Evolutionary conservation across 1,284 basidiomycete genomes (phyloP).

Genomic region (Pterulicium gracile): DNA sequence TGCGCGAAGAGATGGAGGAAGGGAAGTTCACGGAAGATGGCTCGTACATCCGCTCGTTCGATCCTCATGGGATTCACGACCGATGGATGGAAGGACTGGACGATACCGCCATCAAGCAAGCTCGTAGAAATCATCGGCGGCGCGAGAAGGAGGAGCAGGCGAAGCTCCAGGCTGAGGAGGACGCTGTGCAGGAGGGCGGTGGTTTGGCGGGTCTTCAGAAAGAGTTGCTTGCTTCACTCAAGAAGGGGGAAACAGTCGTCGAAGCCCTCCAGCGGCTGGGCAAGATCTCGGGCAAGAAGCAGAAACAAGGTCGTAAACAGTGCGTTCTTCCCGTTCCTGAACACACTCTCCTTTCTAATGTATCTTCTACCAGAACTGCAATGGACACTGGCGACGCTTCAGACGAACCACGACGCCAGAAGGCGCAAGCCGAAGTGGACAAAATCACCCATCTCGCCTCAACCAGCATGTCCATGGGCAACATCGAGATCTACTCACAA

Average conservation of each 20-base stretch:
- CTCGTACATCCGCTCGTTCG: slow-evolving; percentile 76
- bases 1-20: slow-evolving; percentile 97
- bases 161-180: slow-evolving; percentile 63
- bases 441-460: slow-evolving; percentile 75
- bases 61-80: slow-evolving; percentile 89
- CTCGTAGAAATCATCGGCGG: slow-evolving; percentile 57
- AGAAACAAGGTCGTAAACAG: slow-evolving; percentile 27
- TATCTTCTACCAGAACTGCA: slow-evolving; percentile 1
- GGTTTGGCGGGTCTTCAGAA: slow-evolving; percentile 62
- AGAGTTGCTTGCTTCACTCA: slow-evolving; percentile 62
- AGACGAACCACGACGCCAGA: no score
- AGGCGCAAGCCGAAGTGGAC: slow-evolving; percentile 44
- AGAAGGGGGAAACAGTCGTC: slow-evolving; percentile 85
- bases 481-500: slow-evolving; percentile 74
- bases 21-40: slow-evolving; percentile 96
- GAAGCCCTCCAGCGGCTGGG: slow-evolving; percentile 86
- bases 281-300: slow-evolving; percentile 45
- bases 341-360: neutral
- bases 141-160: slow-evolving; percentile 65
- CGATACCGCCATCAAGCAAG: slow-evolving; percentile 80
- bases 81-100: slow-evolving; percentile 89
- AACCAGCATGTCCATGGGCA: slow-evolving; percentile 71
- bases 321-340: slow-evolving; percentile 5
- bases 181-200: slow-evolving; percentile 48
- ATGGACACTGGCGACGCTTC: neutral